These are phyloP conservation scores for Sclerotinia subarctica DNA, from an alignment of 2,329 filamentous ascomycete species.

Conservation along the genomic window DNA sequence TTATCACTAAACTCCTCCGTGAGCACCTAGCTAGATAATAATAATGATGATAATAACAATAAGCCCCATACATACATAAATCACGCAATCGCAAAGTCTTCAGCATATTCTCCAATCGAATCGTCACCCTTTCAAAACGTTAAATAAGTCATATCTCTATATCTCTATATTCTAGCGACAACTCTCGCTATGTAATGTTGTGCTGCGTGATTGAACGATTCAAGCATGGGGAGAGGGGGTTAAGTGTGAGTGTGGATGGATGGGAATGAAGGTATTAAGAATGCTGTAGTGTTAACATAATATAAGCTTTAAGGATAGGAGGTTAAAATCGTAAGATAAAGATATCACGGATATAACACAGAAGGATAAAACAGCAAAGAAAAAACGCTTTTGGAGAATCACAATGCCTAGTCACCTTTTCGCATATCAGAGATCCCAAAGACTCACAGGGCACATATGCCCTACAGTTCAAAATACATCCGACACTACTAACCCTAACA, in stretches of 20 bases:
- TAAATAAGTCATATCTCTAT: conserved; percentile 37
- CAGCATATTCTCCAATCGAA: not conserved
- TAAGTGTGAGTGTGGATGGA: not conserved
- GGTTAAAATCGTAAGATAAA: not conserved
- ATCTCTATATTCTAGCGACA: conserved; percentile 37
- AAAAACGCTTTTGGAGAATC: too few species aligned
- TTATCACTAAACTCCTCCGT: conserved; percentile 23
- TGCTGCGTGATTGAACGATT: not conserved
- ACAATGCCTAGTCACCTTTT: too few species aligned
- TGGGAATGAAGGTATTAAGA: not conserved
- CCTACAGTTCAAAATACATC: not conserved
- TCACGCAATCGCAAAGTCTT: not conserved
- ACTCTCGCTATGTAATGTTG: conserved; percentile 16
- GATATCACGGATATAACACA: too few species aligned
- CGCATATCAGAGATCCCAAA: too few species aligned
- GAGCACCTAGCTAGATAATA: not conserved
- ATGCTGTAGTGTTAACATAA: not conserved
- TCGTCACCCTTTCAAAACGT: conserved; percentile 47
- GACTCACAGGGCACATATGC: not conserved
- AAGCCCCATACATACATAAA: not conserved
- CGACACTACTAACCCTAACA: not conserved
- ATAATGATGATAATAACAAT: too few species aligned
- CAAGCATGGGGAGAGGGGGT: not conserved
- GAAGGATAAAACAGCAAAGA: too few species aligned
- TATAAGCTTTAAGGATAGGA: not conserved